These are phyloP conservation scores for Orbilia blumenaviensis DNA, from an alignment of 2,329 filamentous ascomycete genomes.

Conservation along the genomic window DNA sequence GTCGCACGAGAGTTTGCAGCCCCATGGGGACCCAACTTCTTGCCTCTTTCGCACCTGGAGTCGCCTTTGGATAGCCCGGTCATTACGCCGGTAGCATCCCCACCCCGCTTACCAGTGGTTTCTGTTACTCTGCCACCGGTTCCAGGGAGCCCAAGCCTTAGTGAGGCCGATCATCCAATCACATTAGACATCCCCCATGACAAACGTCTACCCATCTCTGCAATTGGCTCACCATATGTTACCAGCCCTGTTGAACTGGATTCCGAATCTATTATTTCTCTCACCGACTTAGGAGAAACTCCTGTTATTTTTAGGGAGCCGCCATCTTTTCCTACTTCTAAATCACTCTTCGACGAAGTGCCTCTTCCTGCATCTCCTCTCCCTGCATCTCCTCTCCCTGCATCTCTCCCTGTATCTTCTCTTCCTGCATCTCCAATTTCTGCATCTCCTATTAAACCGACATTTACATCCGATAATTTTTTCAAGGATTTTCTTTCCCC, in stretches of 20 bases:
- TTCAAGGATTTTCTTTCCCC: no score
- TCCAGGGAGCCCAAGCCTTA: slow-evolving; percentile 3
- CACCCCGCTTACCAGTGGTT: neutral
- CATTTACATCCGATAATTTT: no score
- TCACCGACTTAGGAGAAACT: neutral
- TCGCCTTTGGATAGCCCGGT: slow-evolving; percentile 15
- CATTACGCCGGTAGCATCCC: neutral
- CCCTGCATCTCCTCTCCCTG: neutral
- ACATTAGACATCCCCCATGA: neutral
- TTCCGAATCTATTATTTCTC: neutral
- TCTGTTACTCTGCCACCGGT: neutral
- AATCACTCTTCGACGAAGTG: neutral
- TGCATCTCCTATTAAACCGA: no score
- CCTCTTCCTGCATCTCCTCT: slow-evolving; percentile 20
- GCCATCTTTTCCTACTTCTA: neutral
- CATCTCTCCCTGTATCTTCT: neutral
- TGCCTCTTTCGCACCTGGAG: slow-evolving; percentile 28
- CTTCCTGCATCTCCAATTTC: no score
- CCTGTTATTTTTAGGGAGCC: neutral
- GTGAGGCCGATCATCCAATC: neutral
- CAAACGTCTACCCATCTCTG: neutral
- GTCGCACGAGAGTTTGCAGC: neutral
- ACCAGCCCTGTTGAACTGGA: neutral
- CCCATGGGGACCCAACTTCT: neutral
- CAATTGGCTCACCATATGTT: slow-evolving; percentile 8